Percentiles rank a stretch among this genome's conserved stretches.
These are phyloP conservation scores for Cladorrhinum samala DNA, from an alignment of 495 filamentous ascomycete species.

Conservation along the genomic window DNA sequence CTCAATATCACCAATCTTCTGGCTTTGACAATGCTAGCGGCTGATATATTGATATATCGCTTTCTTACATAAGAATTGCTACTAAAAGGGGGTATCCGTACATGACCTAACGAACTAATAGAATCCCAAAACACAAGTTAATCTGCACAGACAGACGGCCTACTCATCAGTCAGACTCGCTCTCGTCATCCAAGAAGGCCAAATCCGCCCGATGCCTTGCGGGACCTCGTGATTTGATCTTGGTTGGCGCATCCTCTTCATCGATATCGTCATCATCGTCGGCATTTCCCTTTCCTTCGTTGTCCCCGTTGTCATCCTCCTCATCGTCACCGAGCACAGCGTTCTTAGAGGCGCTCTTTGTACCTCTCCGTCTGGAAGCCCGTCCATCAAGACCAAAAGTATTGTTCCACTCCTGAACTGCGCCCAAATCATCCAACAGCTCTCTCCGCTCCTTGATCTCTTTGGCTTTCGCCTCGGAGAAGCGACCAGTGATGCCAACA, in stretches of 20 bases:
- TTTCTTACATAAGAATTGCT: no score
- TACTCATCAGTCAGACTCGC: slow-evolving; percentile 45
- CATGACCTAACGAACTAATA: no score
- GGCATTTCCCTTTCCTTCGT: slow-evolving; percentile 45
- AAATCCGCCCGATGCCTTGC: slow-evolving; percentile 36
- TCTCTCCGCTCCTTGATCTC: slow-evolving; percentile 83
- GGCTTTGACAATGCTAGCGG: no score
- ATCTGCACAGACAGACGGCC: no score
- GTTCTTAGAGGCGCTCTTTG: slow-evolving; percentile 23
- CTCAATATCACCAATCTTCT: no score
- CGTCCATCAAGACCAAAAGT: slow-evolving; percentile 59
- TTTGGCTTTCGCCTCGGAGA: slow-evolving; percentile 72
- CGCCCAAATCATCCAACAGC: slow-evolving; percentile 72
- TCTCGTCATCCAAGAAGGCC: slow-evolving; percentile 41
- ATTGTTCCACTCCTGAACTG: slow-evolving; percentile 69
- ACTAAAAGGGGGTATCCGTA: slow-evolving; percentile 1
- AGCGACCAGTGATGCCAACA: slow-evolving; percentile 80
- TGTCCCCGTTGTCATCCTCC: slow-evolving; percentile 29
- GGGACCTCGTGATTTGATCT: slow-evolving; percentile 19
- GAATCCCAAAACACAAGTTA: background rate
- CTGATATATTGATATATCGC: no score
- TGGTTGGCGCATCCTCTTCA: slow-evolving; percentile 23
- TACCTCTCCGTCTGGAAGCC: slow-evolving; percentile 27
- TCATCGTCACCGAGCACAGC: slow-evolving; percentile 15
- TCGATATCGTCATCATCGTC: slow-evolving; percentile 33